A percentile compares a stretch with the other conserved stretches of the same genome.
Conservation (phyloP, 1,284 basidiomycete species). For the Ceratobasidium sp. region DNA sequence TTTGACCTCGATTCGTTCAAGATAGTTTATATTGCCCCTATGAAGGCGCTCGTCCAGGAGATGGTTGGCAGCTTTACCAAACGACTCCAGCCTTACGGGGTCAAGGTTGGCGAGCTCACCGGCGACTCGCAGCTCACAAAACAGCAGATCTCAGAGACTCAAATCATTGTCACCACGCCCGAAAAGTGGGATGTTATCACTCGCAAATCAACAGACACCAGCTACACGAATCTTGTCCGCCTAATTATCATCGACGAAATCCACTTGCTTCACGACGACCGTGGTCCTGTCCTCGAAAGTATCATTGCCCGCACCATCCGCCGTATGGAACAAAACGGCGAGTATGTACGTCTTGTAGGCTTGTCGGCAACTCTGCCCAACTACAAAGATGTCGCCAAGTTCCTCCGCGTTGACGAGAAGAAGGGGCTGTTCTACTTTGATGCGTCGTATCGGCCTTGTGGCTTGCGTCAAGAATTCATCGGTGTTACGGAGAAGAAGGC, state of each 20-base stretch:
- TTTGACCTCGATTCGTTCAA: constrained; percentile 95
- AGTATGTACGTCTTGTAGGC: constrained; percentile 93
- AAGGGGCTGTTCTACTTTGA: constrained; percentile 99
- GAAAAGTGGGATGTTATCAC: constrained; percentile 99
- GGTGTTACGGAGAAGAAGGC: constrained; percentile 99
- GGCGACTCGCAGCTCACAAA: constrained; percentile 99
- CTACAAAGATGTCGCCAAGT: constrained; percentile 98
- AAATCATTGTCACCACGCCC: constrained; percentile 98
- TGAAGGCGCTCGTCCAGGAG: constrained; percentile 98
- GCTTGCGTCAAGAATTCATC: constrained; percentile 95
- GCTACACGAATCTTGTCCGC: constrained; percentile 96
- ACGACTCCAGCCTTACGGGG: constrained; percentile 82
- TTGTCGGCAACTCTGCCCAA: constrained; percentile 97
- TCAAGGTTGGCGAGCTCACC: constrained; percentile 94
- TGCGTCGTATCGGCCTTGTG: constrained; percentile 90
- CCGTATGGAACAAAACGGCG: constrained; percentile 92
- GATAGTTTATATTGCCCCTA: constrained; percentile 97
- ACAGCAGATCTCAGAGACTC: constrained; percentile 95
- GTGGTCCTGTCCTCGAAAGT: constrained; percentile 95
- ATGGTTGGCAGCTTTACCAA: constrained; percentile 93
- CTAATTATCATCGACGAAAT: constrained; percentile 99
- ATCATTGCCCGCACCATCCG: constrained; percentile 92
- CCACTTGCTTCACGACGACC: constrained; percentile 96
- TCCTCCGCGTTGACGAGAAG: constrained; percentile 92
- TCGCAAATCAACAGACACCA: constrained; percentile 95